Percentiles rank a stretch among this genome's conserved stretches.
Conservation (phyloP, 1,139 yeast species). For the Tardiomyces blankii region DNA sequence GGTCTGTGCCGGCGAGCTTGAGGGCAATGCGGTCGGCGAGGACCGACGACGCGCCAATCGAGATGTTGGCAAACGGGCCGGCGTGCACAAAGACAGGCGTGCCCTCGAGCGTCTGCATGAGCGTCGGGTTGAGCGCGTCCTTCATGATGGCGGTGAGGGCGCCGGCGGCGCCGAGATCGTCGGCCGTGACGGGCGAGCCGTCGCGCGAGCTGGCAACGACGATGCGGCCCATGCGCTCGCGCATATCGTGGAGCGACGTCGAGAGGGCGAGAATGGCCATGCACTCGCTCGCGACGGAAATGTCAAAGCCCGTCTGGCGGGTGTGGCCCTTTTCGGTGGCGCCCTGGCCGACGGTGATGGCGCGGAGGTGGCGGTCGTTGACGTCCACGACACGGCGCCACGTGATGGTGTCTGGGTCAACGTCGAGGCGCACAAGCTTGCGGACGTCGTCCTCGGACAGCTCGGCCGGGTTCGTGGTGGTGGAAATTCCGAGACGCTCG, state of each 20-base stretch:
- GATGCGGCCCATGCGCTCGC: constrained; percentile 82
- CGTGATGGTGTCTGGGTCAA: constrained; percentile 88
- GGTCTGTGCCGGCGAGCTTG: constrained; percentile 72
- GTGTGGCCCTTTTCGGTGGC: constrained; percentile 88
- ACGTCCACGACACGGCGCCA: constrained; percentile 97
- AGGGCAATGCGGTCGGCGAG: constrained; percentile 92
- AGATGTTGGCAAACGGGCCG: constrained; percentile 96
- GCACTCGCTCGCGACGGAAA: constrained; percentile 94
- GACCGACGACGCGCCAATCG: constrained; percentile 87
- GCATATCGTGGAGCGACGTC: constrained; percentile 73
- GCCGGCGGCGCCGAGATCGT: constrained; percentile 95
- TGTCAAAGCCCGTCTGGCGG: constrained; percentile 89
- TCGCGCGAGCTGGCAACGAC: constrained; percentile 76
- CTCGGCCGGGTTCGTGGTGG: constrained; percentile 72
- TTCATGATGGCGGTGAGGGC: constrained; percentile 91
- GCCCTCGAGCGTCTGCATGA: constrained; percentile 97
- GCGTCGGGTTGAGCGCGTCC: constrained; percentile 94
- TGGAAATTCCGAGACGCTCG: constrained; percentile 65
- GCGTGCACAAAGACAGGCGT: constrained; percentile 98
- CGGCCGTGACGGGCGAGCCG: constrained; percentile 90
- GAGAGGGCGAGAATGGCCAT: constrained; percentile 96
- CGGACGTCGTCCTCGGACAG: constrained; percentile 72
- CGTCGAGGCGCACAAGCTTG: constrained; percentile 74
- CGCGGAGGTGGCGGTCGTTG: constrained; percentile 87
- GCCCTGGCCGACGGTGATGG: constrained; percentile 85